A percentile compares a stretch with the other conserved stretches of the same genome.
Conservation (phyloP, 1,284 basidiomycete species). For the Ceratobasidium sp. region DNA sequence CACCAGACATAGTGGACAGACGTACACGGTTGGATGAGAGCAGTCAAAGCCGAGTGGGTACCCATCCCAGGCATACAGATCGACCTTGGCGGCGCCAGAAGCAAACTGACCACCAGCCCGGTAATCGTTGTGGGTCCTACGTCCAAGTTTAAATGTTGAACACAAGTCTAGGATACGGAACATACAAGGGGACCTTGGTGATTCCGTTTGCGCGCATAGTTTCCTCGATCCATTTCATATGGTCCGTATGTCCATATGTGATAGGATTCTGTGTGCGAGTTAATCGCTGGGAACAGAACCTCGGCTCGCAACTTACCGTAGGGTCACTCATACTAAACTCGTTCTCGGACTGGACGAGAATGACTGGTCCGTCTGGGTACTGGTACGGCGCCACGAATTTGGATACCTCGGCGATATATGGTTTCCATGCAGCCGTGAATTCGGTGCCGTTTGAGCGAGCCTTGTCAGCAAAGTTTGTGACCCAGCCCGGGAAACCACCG, state of each 20-base stretch:
- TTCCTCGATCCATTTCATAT: constrained; percentile 28
- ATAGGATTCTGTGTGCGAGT: neutral
- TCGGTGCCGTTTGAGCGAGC: constrained; percentile 26
- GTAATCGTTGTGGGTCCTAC: constrained; percentile 38
- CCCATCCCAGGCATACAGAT: constrained; percentile 35
- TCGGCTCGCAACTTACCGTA: neutral
- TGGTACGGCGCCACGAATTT: constrained; percentile 41
- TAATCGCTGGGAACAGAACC: neutral
- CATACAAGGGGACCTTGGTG: constrained; percentile 35
- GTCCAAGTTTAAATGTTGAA: neutral
- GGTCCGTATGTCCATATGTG: constrained; percentile 13
- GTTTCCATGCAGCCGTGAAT: constrained; percentile 36
- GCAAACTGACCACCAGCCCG: constrained; percentile 13
- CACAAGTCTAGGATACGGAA: neutral
- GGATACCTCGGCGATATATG: constrained; percentile 26
- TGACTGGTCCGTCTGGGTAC: constrained; percentile 46
- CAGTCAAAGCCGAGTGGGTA: constrained; percentile 40
- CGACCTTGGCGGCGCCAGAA: constrained; percentile 33
- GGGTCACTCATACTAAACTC: constrained; percentile 20
- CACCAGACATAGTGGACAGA: neutral
- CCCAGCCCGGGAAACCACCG: constrained; percentile 36
- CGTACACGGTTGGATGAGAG: constrained; percentile 11
- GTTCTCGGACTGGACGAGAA: constrained; percentile 21
- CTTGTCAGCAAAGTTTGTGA: constrained; percentile 13
- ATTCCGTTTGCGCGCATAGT: constrained; percentile 28